A percentile compares a stretch with the other conserved stretches of the same genome.
phyloP scores from a whole-genome alignment of 305 asterid species.

The Fraxinus latifolia region DNA sequence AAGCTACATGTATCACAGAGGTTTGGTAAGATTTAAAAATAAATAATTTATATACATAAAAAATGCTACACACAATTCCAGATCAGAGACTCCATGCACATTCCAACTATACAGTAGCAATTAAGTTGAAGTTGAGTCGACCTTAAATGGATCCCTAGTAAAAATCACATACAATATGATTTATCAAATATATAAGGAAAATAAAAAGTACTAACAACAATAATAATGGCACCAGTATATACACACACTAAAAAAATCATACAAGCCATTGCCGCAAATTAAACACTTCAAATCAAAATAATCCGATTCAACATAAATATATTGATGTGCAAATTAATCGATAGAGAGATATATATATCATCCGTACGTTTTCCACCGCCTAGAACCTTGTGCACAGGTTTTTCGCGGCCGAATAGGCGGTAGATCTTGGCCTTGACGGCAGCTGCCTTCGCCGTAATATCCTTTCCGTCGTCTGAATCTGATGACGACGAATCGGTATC shows the following conservation, averaged over 20 bases:
- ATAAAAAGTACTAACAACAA: not conserved
- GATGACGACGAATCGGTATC: conserved; percentile 66
- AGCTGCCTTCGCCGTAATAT: conserved; percentile 40
- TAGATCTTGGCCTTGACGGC: conserved; percentile 57
- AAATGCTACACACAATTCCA: not conserved
- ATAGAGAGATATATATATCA: not conserved
- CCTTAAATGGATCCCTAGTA: not conserved
- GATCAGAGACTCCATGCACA: not conserved
- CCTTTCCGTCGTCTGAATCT: conserved; percentile 56
- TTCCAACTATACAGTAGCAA: not conserved
- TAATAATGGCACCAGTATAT: not conserved
- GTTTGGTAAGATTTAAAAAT: not conserved
- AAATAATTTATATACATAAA: not conserved
- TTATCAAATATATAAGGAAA: not conserved
- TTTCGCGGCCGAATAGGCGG: conserved; percentile 65
- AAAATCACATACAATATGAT: not conserved
- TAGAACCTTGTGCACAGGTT: conserved; percentile 56
- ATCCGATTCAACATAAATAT: not conserved
- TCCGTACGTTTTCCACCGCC: conserved; percentile 74
- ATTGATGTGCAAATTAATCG: not conserved
- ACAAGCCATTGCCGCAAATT: not conserved
- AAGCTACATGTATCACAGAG: not conserved
- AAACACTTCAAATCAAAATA: conserved; percentile 3
- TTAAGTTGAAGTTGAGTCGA: not conserved
- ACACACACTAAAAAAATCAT: not conserved